phyloP scores from a whole-genome alignment of 768 basidiomycete genomes.

The Boletus rubescentipes region DNA sequence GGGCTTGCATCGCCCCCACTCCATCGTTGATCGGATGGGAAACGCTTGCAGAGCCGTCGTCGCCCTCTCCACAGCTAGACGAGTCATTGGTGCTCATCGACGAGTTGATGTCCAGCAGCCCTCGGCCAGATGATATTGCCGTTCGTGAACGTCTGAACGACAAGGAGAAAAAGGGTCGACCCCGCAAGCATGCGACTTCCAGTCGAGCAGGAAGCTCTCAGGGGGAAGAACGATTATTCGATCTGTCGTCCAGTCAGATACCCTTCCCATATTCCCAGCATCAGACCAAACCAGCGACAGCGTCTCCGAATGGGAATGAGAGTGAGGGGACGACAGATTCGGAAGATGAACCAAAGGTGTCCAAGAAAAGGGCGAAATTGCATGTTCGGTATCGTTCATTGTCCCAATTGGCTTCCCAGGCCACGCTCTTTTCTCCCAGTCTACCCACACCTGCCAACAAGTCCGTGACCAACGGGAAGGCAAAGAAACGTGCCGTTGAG shows the following conservation, averaged over 20 bases:
- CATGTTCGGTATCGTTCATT: slow-evolving; percentile 42
- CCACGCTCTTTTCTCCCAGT: slow-evolving; percentile 36
- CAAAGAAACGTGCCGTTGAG: slow-evolving; percentile 14
- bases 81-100: slow-evolving; percentile 27
- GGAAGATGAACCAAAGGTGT: slow-evolving; percentile 15
- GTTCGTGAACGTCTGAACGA: neutral
- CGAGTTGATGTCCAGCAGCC: slow-evolving; percentile 37
- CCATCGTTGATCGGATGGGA: slow-evolving; percentile 30
- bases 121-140: slow-evolving; percentile 4
- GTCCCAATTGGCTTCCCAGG: slow-evolving; percentile 48
- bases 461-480: slow-evolving; percentile 26
- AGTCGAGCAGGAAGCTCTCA: neutral
- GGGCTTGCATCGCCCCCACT: neutral
- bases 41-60: slow-evolving; percentile 24
- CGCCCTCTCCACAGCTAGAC: slow-evolving; percentile 31
- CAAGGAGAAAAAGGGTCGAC: slow-evolving; percentile 13
- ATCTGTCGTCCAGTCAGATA: slow-evolving; percentile 51
- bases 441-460: slow-evolving; percentile 34
- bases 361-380: slow-evolving; percentile 21
- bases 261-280: slow-evolving; percentile 56
- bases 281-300: slow-evolving; percentile 11
- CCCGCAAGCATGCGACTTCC: neutral
- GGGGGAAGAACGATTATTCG: slow-evolving; percentile 41
- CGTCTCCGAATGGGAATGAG: slow-evolving; percentile 34
- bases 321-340: slow-evolving; percentile 31